Evolutionary conservation across 2,329 filamentous ascomycete genomes (phyloP), one percentile per base, ranked within the genome.

Genomic region (Aspergillus novofumigatus): DNA sequence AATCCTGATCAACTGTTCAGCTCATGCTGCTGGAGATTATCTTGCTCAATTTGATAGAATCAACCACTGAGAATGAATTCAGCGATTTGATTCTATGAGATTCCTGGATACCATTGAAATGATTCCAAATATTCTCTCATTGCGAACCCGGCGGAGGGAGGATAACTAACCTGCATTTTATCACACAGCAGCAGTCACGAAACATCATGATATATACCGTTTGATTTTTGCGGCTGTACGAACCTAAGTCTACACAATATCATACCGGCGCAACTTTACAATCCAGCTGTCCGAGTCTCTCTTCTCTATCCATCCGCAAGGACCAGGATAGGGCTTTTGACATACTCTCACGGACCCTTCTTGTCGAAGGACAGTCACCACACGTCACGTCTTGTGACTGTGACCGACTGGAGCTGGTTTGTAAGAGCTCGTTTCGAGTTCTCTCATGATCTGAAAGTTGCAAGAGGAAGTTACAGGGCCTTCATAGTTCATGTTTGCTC

Each of bases 401-500:
- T 74, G 69, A 63, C 67, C 62, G 69, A 71, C 67, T 73, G 74
- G 73, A 73, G 72, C 72, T 75, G 73, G 69, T 62, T 67, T 71
- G 67, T 59, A 59, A 61, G 62, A 59, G 53, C 51, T 56, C 44
- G 48, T 58, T 58, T 60, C 53, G 51, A 54, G 57, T 56, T 58
- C 28, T 55, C 53, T 20, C 53, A 51, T 48, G 48, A 56, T 42
- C 51, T 49, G 54, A 53, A 61, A 63, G 66, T 75, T 76, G 74
- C 73, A 59, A 76, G 67, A 76, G 58, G 54, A 73, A 76, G 50
- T 42, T 54, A 54, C 57, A 75, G 75, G 69, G 72, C 75, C 75
- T 76, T 76, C 75, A 77, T 77, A 77, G 75, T 77, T 76, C 75
- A 74, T 77, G 74, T 69, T 72, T 70, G 62, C 69, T 67, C 63